A percentile compares a stretch with the other conserved stretches of the same genome.
These are phyloP conservation scores for Ceratocystis lukuohia DNA, from an alignment of 2,329 filamentous ascomycete genomes.

Conservation along the genomic window DNA sequence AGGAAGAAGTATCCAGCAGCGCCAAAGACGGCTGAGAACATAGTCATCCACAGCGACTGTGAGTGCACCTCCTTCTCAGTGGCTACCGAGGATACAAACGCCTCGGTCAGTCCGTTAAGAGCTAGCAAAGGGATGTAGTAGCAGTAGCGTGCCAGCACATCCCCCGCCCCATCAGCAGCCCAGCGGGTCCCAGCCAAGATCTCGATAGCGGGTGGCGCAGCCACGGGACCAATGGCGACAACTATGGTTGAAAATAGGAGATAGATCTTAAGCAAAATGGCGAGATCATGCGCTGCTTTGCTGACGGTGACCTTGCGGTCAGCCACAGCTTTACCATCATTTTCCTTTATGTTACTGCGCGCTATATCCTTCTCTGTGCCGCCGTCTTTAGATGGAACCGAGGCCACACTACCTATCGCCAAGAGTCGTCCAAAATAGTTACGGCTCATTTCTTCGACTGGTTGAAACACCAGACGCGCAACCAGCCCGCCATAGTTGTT, in stretches of 20 bases:
- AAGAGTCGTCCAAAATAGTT: slow-evolving; percentile 79
- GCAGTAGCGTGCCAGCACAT: slow-evolving; percentile 67
- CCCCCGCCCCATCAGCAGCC: slow-evolving; percentile 57
- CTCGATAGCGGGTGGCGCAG: slow-evolving; percentile 59
- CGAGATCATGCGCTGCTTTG: slow-evolving; percentile 41
- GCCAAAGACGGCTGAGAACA: slow-evolving; percentile 66
- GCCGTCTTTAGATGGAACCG: neutral
- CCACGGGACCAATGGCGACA: slow-evolving; percentile 56
- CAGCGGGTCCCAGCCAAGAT: slow-evolving; percentile 67
- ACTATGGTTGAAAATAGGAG: slow-evolving; percentile 56
- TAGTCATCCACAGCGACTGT: slow-evolving; percentile 75
- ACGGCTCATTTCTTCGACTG: slow-evolving; percentile 84
- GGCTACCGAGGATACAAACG: slow-evolving; percentile 82
- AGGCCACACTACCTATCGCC: slow-evolving; percentile 23
- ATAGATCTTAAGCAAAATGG: slow-evolving; percentile 58
- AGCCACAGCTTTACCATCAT: slow-evolving; percentile 2
- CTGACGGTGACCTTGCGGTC: slow-evolving; percentile 25
- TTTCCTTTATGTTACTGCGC: neutral
- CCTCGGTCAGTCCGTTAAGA: slow-evolving; percentile 80
- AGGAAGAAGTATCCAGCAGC: slow-evolving; percentile 63
- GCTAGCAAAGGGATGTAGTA: slow-evolving; percentile 89
- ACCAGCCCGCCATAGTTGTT: slow-evolving; percentile 88
- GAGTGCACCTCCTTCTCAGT: slow-evolving; percentile 57
- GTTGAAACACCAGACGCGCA: slow-evolving; percentile 82
- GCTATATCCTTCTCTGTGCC: neutral